Evolutionary conservation across 345 rosid genomes (phyloP).

Genomic region (Populus euphratica): DNA sequence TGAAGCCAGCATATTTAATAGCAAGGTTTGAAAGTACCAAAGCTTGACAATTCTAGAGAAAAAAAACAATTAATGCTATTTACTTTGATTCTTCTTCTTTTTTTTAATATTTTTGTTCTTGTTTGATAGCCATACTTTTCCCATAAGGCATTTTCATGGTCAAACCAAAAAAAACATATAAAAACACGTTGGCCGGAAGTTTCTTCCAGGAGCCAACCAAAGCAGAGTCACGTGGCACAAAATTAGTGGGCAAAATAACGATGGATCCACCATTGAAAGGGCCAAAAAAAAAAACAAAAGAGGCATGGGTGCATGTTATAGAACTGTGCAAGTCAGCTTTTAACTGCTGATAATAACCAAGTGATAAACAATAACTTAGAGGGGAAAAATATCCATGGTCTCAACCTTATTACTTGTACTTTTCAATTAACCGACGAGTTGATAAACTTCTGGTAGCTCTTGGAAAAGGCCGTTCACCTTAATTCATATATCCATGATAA

Average conservation of each 20-base stretch:
- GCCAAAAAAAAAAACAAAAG: background rate
- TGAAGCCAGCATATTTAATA: background rate
- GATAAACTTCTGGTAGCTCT: too few species aligned
- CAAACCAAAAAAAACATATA: background rate
- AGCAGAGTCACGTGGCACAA: background rate
- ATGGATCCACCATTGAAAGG: background rate
- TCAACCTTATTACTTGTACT: too few species aligned
- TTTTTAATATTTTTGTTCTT: background rate
- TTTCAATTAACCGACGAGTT: too few species aligned
- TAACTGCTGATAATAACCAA: too few species aligned
- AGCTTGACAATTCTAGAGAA: background rate
- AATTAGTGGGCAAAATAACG: background rate
- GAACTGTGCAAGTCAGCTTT: too few species aligned
- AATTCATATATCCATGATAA: too few species aligned
- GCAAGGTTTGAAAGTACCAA: background rate
- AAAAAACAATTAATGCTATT: background rate
- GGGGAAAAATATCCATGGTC: too few species aligned
- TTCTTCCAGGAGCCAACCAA: background rate
- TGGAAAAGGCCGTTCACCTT: too few species aligned
- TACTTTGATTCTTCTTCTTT: too few species aligned
- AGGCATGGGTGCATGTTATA: too few species aligned
- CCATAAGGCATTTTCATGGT: background rate
- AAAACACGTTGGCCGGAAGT: constrained; percentile 2
- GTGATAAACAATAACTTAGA: too few species aligned
- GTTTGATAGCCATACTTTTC: constrained; percentile 1